A percentile compares a stretch with the other conserved stretches of the same genome.
These are phyloP conservation scores for Camelina laxa DNA, from an alignment of 345 rosid genomes.

Conservation along the genomic window DNA sequence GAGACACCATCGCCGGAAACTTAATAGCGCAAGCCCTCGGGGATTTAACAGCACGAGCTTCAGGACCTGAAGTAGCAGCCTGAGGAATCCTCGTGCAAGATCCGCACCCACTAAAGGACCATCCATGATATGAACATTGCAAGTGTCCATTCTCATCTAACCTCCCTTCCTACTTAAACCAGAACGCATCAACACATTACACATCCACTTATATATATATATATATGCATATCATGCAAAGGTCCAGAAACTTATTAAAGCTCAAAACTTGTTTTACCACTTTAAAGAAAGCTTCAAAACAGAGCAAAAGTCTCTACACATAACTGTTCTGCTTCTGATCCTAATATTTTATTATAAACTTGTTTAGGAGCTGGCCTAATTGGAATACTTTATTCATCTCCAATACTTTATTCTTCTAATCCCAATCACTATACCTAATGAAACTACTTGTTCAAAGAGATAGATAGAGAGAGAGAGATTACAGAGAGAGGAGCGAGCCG, in stretches of 20 bases:
- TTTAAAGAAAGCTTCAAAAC: no score
- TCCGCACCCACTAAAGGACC: conserved; percentile 93
- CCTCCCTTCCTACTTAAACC: conserved; percentile 76
- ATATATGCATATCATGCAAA: neutral
- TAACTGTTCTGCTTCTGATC: neutral
- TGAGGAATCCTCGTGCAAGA: conserved; percentile 90
- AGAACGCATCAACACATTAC: conserved; percentile 17
- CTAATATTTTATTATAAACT: conserved; percentile 15
- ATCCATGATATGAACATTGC: conserved; percentile 98
- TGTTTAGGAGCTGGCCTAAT: neutral
- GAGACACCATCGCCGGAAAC: conserved; percentile 90
- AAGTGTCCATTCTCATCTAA: conserved; percentile 94
- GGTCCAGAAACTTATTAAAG: neutral
- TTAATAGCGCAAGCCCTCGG: conserved; percentile 80
- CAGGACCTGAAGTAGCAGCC: conserved; percentile 89
- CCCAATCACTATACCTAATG: conserved; percentile 2
- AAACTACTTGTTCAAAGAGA: conserved; percentile 25
- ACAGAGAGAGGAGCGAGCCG: conserved; percentile 96
- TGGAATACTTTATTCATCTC: neutral
- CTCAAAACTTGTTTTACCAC: neutral
- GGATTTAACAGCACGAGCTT: conserved; percentile 83
- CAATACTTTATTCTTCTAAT: conserved; percentile 21
- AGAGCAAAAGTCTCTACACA: neutral
- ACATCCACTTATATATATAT: neutral
- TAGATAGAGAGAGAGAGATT: conserved; percentile 30